Base-by-base conservation (phyloP, 352 stramenopile species). In the Phytophthora cajani region DNA sequence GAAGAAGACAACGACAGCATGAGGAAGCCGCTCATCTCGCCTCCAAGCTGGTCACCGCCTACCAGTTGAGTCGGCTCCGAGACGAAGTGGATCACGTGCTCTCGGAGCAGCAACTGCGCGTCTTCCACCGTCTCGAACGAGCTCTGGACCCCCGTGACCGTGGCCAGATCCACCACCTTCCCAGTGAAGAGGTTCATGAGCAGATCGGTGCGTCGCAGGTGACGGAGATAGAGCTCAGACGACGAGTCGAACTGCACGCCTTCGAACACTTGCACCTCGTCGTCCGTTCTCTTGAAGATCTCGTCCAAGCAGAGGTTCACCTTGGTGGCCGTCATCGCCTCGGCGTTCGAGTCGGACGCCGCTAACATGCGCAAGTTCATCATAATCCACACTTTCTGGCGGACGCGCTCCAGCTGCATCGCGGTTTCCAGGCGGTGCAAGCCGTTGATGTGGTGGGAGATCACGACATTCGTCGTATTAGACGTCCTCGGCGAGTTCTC, bases 21-120 rank as follows among this genome's bases (percentile, higher is more conserved):
- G 21, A 95, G 71, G 49, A 91, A 95, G 46, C 86, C 88, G 38
- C 72, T 81, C 85, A 93, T 92, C 30, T 92, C 81, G 8, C 77
- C 80, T 57, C 64, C 78, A 0, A 71, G 46, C 40, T 77, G 68
- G 40, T 74, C 64, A 3, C 65, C 71, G 5, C 56, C 69, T 19
- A 76, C 78, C 33, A 90, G 50, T 38, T 79, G 73, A 5, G 76
- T 84, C 12, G 87, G 85, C 32, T 92, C 81, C 2, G 84, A 84
- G 1, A 91, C 71, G 44, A 91, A 91, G 59, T 91, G 72, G 60
- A 79, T 71, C 23, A 71, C 50, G 44, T 79, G 72, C 21, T 62
- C 59, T 11, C 32, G 60, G 4, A 46, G 12, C 38, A 67, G 54
- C 14, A 57, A 42, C 16, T 23, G 17, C 32, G 19, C 21, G 16